A percentile compares a stretch with the other conserved stretches of the same genome.
Conservation (phyloP, 345 rosid genomes). For the Linum lewisii region DNA sequence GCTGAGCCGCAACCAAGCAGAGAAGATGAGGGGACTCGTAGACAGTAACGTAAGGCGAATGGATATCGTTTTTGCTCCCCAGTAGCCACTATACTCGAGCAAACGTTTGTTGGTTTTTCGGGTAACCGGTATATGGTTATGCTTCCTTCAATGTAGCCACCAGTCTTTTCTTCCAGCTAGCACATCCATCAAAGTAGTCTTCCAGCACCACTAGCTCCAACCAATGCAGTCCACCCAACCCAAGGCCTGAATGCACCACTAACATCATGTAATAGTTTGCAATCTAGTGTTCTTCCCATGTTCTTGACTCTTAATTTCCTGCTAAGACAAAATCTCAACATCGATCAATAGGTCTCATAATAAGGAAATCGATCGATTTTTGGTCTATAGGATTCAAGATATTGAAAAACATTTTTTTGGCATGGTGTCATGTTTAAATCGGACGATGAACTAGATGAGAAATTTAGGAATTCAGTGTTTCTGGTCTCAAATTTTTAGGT, state of each 20-base stretch:
- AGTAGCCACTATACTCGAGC: conserved; percentile 4
- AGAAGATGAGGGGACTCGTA: conserved; percentile 1
- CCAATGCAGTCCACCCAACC: conserved; percentile 3
- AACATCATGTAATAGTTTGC: conserved; percentile 1
- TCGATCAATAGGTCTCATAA: no score
- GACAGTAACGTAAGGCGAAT: conserved; percentile 5
- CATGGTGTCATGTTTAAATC: no score
- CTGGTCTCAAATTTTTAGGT: no score
- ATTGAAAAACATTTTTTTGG: no score
- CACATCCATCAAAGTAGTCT: conserved; percentile 7
- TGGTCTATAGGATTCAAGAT: no score
- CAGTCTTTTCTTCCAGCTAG: conserved; percentile 6
- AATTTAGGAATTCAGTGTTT: no score
- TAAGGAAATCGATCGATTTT: no score
- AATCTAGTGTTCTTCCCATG: background rate
- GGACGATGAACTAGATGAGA: no score
- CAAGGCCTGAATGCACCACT: conserved; percentile 8
- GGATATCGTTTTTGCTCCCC: conserved; percentile 5
- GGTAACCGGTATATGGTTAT: conserved; percentile 1
- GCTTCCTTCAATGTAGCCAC: conserved; percentile 4
- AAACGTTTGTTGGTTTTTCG: background rate
- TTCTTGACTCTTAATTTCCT: conserved; percentile 6
- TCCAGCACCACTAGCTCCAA: conserved; percentile 7
- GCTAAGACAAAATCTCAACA: background rate
- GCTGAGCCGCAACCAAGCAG: conserved; percentile 4